phyloP scores from a whole-genome alignment of 2,329 filamentous ascomycete genomes.

The Colletotrichum sp. region DNA sequence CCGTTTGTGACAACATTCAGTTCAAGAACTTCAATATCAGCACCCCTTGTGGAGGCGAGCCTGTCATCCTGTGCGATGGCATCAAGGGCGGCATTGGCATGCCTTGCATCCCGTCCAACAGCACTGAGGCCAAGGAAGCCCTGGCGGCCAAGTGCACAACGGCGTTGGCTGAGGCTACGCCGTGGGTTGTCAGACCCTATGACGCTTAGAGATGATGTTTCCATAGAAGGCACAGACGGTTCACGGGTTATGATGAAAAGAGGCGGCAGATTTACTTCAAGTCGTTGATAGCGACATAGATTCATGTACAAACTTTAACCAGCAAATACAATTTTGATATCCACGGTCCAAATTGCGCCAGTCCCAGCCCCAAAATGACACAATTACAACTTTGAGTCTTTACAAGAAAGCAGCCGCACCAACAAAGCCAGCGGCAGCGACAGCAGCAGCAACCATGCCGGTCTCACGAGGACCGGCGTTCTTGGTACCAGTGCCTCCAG shows the following conservation, averaged over 20 bases:
- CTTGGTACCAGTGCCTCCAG: background rate
- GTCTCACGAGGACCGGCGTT: conserved; percentile 27
- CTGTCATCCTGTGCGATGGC: conserved; percentile 57
- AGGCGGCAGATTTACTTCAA: background rate
- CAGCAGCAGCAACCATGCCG: conserved; percentile 24
- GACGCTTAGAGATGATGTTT: background rate
- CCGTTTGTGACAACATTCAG: conserved; percentile 58
- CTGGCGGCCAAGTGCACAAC: conserved; percentile 34
- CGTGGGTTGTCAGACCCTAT: conserved; percentile 14
- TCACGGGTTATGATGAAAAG: background rate
- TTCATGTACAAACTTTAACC: background rate
- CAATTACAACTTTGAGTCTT: background rate
- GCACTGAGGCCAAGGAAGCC: conserved; percentile 34
- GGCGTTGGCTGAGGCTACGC: conserved; percentile 31
- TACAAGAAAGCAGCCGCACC: conserved; percentile 27
- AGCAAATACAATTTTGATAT: background rate
- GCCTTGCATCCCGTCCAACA: conserved; percentile 38
- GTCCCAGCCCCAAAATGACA: background rate
- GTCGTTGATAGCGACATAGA: background rate
- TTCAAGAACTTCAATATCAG: conserved; percentile 59
- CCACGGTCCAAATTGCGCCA: background rate
- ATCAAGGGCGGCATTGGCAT: conserved; percentile 40
- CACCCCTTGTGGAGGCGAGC: conserved; percentile 49
- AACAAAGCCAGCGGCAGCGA: conserved; percentile 28
- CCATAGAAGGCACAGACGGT: background rate